Base-by-base conservation (phyloP, 2,329 filamentous ascomycete genomes). In the Mycosphaerella sp. region DNA sequence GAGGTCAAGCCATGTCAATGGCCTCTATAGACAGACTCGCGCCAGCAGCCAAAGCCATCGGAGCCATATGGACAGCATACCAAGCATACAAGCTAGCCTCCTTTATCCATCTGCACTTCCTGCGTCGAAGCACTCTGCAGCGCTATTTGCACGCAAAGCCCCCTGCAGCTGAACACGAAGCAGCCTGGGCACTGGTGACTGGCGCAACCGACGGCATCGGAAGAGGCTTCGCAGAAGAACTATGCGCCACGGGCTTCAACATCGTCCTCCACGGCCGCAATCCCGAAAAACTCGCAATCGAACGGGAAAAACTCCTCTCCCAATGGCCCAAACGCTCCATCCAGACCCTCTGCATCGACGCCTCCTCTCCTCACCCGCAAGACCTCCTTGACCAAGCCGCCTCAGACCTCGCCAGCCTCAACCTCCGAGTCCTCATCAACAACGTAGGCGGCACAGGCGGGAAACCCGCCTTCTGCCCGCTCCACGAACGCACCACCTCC, bases 251-350 rank as follows among this genome's bases (percentile, higher is more conserved):
- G 12, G 76, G 77, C 41, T 81, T 81, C 71, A 77, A 79, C 58
- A 70, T 83, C 30, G 68, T 81, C 13, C 61, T 82, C 7, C 79
- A 82, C 54, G 79, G 79, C n/a, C 74, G 78, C 32, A 79, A 78
- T 52, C 55, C 58, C 2, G 54, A 65, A 3, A 81, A 80, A 57
- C 69, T 82, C 2, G 60, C 70, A 2, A 49, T 49, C 1, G 66
- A 77, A n/a, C 62, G 67, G n/a, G 47, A 61, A 1, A 63, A 71
- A 21, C 70, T 82, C 0, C 54, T 62, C 1, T n/a, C 58, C 0
- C 52, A 65, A 7, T 73, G 71, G 50, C 76, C 78, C 0, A 32
- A 56, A 1, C 61, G 66, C 12, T 62, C 66, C 21, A 71, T 76
- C 47, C 46, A 44, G 66, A 68, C 25, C 62, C 66, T 39, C 62